Base-by-base conservation (phyloP, 1,139 yeast species). In the Saccharomyces hybrid region DNA sequence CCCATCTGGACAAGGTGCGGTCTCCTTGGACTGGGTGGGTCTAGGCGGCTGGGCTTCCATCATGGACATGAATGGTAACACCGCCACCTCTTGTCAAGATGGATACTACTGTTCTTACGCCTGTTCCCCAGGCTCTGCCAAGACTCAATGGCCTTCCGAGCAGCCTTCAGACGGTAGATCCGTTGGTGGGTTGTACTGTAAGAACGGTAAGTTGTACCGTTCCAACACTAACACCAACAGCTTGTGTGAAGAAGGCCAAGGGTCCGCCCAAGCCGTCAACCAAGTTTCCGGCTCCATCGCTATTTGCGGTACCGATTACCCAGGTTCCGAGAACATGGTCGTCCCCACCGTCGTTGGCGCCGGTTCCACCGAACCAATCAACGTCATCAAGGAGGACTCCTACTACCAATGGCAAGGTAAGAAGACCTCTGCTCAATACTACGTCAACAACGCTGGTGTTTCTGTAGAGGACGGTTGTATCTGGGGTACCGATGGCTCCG, bases 291-390 rank as follows among this genome's bases (percentile, higher is more conserved):
- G 84, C 63, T 78, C 77, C 51, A 91, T 93, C 66, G 88, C 97
- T 56, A 77, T 91, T 66, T 91, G 99, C 80, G 85, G 96, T 78
- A 93, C 99, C 59, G 98, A 93, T 73, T 93, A 93, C 81, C 99
- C 98, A 67, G 98, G 98, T 77, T 85, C 96, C 60, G 99, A 93
- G 79, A 90, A 89, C 80, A 93, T 93, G 98, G 91, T 84, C 65
- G 80, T 91, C 59, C 98, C 98, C 70, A 91, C 97, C 58, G 75
- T 82, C 56, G 87, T 91, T 54, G 72, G 72, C 46, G 88, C 85
- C 58, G 96, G 96, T 64, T 69, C 76, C 47, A 63, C 79, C 46
- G 74, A 79, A 65, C 85, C 87, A 52, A 77, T 88, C 64, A 78
- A 96, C 53, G 95, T 85, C 61, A 96, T 90, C 61, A 81, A 90